Evolutionary conservation across 2,329 filamentous ascomycete genomes (phyloP).

Genomic region (Aureobasidium uvarum): DNA sequence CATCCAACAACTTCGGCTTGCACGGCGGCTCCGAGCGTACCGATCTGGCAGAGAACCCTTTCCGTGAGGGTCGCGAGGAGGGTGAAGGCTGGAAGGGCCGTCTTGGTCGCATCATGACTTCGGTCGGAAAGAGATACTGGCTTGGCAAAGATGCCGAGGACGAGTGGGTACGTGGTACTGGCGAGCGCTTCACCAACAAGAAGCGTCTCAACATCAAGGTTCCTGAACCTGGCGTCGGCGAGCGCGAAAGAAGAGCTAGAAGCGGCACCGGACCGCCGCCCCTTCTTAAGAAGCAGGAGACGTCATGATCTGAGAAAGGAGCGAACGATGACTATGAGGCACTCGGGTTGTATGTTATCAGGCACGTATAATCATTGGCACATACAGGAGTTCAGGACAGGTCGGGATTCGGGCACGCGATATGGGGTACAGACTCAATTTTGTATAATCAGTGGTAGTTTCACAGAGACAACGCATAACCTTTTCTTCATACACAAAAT

Average conservation of each 20-base stretch:
- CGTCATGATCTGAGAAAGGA: not conserved
- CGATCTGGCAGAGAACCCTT: conserved; percentile 63
- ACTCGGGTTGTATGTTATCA: conserved; percentile 8
- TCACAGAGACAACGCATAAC: not conserved
- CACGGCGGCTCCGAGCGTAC: conserved; percentile 44
- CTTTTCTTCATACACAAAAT: not conserved
- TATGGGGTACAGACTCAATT: not conserved
- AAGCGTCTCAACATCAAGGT: conserved; percentile 46
- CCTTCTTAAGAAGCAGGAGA: conserved; percentile 20
- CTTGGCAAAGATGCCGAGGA: conserved; percentile 61
- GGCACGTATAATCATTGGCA: conserved; percentile 15
- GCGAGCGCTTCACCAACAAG: conserved; percentile 53
- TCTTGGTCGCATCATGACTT: conserved; percentile 75
- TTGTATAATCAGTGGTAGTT: conserved; percentile 11
- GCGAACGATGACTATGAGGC: not conserved
- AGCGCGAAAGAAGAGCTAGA: conserved; percentile 61
- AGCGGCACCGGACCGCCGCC: conserved; percentile 59
- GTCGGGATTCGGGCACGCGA: not conserved
- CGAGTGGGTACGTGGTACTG: conserved; percentile 66
- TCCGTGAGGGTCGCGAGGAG: conserved; percentile 66
- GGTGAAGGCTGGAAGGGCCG: conserved; percentile 77
- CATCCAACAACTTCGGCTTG: conserved; percentile 35
- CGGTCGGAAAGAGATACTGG: conserved; percentile 75
- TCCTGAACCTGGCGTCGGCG: conserved; percentile 49
- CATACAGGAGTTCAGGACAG: conserved; percentile 13